These are phyloP conservation scores for Alternaria postmessia DNA, from an alignment of 2,329 filamentous ascomycete genomes.

Conservation along the genomic window DNA sequence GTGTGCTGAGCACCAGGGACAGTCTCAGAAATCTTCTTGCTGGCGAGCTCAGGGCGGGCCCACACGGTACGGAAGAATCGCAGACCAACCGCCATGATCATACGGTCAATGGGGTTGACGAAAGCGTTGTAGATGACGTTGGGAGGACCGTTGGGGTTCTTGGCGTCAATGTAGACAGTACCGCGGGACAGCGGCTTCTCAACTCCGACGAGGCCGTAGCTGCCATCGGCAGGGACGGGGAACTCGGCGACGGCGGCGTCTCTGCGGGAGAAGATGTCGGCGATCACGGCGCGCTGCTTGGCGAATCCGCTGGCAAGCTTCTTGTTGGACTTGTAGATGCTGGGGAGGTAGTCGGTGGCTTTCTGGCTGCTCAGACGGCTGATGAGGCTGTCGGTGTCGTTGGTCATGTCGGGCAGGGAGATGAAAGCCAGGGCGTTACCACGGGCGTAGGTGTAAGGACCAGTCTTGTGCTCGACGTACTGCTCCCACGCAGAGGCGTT, in stretches of 20 bases:
- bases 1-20: conserved; percentile 34
- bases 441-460: conserved; percentile 38
- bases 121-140: conserved; percentile 38
- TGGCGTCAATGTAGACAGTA: conserved; percentile 45
- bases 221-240: conserved; percentile 49
- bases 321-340: conserved; percentile 31
- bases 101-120: conserved; percentile 36
- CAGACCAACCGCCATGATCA: conserved; percentile 43
- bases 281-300: conserved; percentile 34
- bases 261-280: conserved; percentile 31
- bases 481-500: conserved; percentile 42
- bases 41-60: conserved; percentile 36
- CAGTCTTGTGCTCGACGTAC: conserved; percentile 44
- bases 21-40: conserved; percentile 33
- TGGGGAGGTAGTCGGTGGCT: conserved; percentile 32
- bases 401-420: conserved; percentile 35
- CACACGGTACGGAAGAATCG: conserved; percentile 45
- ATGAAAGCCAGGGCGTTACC: conserved; percentile 38
- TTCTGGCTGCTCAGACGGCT: conserved; percentile 17
- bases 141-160: conserved; percentile 41
- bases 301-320: conserved; percentile 32
- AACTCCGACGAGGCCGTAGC: conserved; percentile 36
- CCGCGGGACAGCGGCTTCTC: conserved; percentile 46
- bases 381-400: conserved; percentile 16
- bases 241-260: conserved; percentile 37